A percentile compares a stretch with the other conserved stretches of the same genome.
Conservation (phyloP, 1,139 yeast species). For the Protomyces arabidopsidicola region DNA sequence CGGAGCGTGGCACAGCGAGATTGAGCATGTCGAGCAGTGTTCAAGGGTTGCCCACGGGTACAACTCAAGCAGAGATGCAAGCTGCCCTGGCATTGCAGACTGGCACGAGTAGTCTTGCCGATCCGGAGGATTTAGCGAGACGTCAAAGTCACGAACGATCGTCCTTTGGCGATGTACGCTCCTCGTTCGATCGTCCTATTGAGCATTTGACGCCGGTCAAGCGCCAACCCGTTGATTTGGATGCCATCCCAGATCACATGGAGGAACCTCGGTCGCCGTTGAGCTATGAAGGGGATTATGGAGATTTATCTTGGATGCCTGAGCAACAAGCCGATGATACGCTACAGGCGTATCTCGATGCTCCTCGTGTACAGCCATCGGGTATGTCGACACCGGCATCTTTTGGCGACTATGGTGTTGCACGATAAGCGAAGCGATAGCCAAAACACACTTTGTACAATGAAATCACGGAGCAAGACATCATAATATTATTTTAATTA, state of each 20-base stretch:
- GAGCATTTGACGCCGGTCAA: neutral
- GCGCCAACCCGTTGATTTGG: neutral
- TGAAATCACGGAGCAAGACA: too few relatives aligned
- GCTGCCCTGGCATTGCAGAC: neutral
- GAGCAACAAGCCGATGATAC: neutral
- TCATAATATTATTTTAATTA: neutral
- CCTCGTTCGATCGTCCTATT: neutral
- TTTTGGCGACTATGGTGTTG: neutral
- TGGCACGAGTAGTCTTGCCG: neutral
- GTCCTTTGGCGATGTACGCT: neutral
- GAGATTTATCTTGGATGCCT: neutral
- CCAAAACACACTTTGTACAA: too few relatives aligned
- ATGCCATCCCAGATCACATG: neutral
- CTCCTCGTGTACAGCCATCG: neutral
- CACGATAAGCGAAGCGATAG: neutral
- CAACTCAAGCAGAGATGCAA: neutral
- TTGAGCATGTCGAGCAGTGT: constrained; percentile 1
- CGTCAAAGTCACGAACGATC: neutral
- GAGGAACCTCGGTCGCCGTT: neutral
- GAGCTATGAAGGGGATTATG: neutral
- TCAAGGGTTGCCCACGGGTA: neutral
- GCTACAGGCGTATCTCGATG: neutral
- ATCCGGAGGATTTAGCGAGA: neutral
- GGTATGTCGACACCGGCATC: neutral
- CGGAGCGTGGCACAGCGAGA: neutral